Evolutionary conservation across 2,329 filamentous ascomycete genomes (phyloP), one percentile per base, ranked within the genome.

Genomic region (Botrytis paeoniae): DNA sequence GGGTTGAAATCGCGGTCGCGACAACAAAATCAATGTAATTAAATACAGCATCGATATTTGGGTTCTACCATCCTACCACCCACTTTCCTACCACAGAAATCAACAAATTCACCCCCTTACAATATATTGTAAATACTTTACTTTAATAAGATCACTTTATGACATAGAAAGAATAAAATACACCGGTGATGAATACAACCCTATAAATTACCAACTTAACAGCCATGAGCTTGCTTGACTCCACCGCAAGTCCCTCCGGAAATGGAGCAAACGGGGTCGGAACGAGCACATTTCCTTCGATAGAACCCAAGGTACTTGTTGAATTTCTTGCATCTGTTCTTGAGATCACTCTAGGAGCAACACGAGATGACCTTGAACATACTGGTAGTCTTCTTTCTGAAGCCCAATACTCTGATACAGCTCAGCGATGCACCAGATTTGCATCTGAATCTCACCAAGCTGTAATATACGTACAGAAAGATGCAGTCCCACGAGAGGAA

Each of bases 391-490:
- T 99, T 83, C 86, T 99, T 75, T 94, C 94, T 73, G 86, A 90
- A 79, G 83, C 86, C 73, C 89, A 87, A 77, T 88, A 93, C 77
- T 84, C 87, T 71, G 95, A 98, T 79, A 98, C 96, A 10, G 84
- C 97, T 73, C 91, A 94, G 81, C 89, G 94, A 84, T 98, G 95
- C 83, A 90, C 90, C 77, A 92, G 95, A 79, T 98, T 98, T 83
- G 94, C 94, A 73, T 90, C 91, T 75, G 97, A 99, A 83, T 87
- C 92, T 73, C 94, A 97, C 84, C 90, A 92, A 75, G 94, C 92
- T 72, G 86, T 99, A 76, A 69, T 72, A 29, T 98, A 98, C 83
- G 91, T 98, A 76, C 92, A 96, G 81, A 97, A 98, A 84, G 93
- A 95, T 80, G 81, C 91, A 76, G 83, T 88, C 70, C 85, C 86